Base-by-base conservation (phyloP, 2,329 filamentous ascomycete genomes). In the Lecanicillium sp. region DNA sequence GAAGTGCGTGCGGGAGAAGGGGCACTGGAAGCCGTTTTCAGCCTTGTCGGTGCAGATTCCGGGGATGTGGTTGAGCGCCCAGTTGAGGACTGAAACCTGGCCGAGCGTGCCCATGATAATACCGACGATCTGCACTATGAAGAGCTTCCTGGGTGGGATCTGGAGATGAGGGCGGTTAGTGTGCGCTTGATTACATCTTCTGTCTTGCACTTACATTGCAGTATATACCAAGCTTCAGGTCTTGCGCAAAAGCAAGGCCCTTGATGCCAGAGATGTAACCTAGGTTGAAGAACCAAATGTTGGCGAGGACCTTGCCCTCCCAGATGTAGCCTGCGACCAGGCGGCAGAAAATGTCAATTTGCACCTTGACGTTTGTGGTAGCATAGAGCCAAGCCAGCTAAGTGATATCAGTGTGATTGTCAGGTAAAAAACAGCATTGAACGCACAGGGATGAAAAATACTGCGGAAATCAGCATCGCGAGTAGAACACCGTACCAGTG, bases 41-140 rank as follows among this genome's bases (percentile, higher is more conserved):
- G 75, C 68, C 8, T 70, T 55, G 3, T 56, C 50, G 1, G 61
- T 61, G 61, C 79, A 82, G 15, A 81, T 69, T 5, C 67, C 61
- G 1, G 64, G 55, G 51, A 83, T 79, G 44, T 73, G 62, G n/a
- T 61, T 60, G 2, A 72, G 58, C 0, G 60, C 60, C 62, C 62
- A 65, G 48, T 63, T 62, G 10, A 64, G 53, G 1, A 64, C 62
- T 0, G 65, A 66, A 40, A 75, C 62, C 51, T 75, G 71, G 2
- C 71, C 67, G 20, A 75, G 56, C 24, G 64, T 67, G 7, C 68
- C 67, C 57, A 71, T 67, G 5, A 74, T 39, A 0, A 71, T 65
- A 1, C 70, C 72, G 1, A 70, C 61, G 2, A 67, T 46, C 53
- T 75, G 72, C 0, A 64, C 68, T 17, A 60, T 57, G 54, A 75